Evolutionary conservation across 169 alveolate genomes (phyloP), one percentile per base, ranked within the genome.

Genomic region (Eimeria praecox): DNA sequence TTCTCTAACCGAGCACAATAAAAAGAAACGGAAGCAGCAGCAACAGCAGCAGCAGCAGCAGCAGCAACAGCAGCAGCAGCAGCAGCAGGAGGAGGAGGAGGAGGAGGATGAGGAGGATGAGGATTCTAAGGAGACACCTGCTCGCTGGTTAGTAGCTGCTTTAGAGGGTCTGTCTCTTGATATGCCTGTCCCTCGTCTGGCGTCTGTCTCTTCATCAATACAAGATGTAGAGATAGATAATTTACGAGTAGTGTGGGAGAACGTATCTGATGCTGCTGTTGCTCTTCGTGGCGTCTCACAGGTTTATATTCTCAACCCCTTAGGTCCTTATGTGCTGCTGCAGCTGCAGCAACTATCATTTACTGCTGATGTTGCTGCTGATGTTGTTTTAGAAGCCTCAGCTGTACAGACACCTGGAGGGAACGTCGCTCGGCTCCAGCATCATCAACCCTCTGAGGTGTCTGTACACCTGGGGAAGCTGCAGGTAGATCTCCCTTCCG

Each of bases 351-450:
- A 27, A 1, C 18, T 77, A 20, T 77, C 87, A 9, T 27, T 77
- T 38, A 52, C 35, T 35, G 87, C 87, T n/a, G 27, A 77, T 5
- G 87, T 77, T 30, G 87, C 87, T 35, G 87, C 87, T 16, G 2
- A 30, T 5, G 6, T 77, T 0, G 56, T 16, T 22, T 44, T 52
- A 12, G 87, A 77, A 52, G 54, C 87, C 46, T 24, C 87, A 9
- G 22, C 16, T 0, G 87, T 77, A 27, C 87, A 44, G 6, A 77
- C 87, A 20, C 87, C 87, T n/a, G 87, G 35, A 40, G 87, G 87
- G 46, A n/a, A 24, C 24, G n/a, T 77, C 27, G 54, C 44, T 38
- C 8, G 54, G 9, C 30, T 30, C 2, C 30, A 30, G 46, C 46
- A 38, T 14, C 10, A 14, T 40, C 12, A 20, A 22, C 30, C 30